Evolutionary conservation across 768 basidiomycete species (phyloP).

Genomic region (Imleria badia): DNA sequence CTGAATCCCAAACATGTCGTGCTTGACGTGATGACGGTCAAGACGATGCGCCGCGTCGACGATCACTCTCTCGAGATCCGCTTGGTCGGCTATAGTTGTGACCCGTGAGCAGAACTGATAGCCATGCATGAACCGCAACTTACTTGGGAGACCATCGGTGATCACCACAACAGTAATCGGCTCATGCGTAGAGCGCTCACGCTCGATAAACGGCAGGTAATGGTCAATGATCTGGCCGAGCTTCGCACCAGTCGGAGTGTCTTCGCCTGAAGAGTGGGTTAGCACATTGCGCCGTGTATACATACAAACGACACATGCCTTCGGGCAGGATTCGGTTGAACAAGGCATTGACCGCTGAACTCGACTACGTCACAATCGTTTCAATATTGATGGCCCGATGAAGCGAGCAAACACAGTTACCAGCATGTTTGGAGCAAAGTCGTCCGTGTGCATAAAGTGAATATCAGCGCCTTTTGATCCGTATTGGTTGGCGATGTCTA

Average conservation of each 20-base stretch:
- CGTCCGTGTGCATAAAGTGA: constrained; percentile 40
- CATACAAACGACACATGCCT: constrained; percentile 11
- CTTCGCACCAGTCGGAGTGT: constrained; percentile 40
- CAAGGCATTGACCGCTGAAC: constrained; percentile 19
- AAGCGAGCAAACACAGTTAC: constrained; percentile 2
- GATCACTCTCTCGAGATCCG: constrained; percentile 29
- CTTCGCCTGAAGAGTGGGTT: constrained; percentile 21
- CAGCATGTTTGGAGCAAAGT: constrained; percentile 30
- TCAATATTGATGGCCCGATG: not conserved
- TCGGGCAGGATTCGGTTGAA: constrained; percentile 27
- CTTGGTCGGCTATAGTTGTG: constrained; percentile 26
- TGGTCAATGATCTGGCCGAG: constrained; percentile 36
- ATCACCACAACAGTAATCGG: constrained; percentile 38
- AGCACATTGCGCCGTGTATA: not conserved
- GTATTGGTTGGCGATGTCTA: constrained; percentile 36
- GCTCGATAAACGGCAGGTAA: constrained; percentile 37
- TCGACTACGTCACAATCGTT: constrained; percentile 15
- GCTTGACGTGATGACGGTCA: constrained; percentile 34
- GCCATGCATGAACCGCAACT: constrained; percentile 8
- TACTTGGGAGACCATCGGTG: constrained; percentile 42
- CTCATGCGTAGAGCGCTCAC: constrained; percentile 29
- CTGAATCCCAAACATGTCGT: constrained; percentile 44
- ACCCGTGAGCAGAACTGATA: not conserved
- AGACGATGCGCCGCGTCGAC: constrained; percentile 40
- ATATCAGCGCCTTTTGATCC: constrained; percentile 42